Evolutionary conservation across 768 basidiomycete genomes (phyloP).

Genomic region (Mycena rosella): DNA sequence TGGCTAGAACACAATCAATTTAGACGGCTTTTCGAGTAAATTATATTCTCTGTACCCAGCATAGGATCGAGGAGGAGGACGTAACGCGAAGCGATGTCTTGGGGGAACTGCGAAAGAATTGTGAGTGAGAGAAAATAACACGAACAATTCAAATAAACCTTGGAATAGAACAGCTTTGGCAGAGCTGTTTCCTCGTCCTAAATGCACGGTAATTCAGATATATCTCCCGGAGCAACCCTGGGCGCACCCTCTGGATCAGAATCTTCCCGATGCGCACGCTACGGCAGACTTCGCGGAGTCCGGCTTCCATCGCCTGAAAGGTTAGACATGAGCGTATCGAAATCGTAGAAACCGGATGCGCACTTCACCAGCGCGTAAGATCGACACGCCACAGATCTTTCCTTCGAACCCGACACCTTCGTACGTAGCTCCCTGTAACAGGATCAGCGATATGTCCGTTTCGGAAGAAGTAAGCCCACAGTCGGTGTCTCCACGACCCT

Average conservation of each 20-base stretch:
- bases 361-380: slow-evolving; percentile 93
- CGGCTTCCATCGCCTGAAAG: slow-evolving; percentile 94
- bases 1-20: slow-evolving; percentile 62
- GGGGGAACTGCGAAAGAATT: slow-evolving; percentile 75
- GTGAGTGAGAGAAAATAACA: neutral
- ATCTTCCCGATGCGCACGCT: slow-evolving; percentile 97
- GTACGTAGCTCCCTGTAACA: slow-evolving; percentile 76
- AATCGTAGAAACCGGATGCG: slow-evolving; percentile 27
- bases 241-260: slow-evolving; percentile 88
- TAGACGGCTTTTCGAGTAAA: neutral
- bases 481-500: slow-evolving; percentile 88
- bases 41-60: slow-evolving; percentile 73
- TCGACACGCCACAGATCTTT: slow-evolving; percentile 96
- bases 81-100: slow-evolving; percentile 92
- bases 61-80: slow-evolving; percentile 97
- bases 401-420: slow-evolving; percentile 96
- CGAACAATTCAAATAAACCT: slow-evolving; percentile 56
- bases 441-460: neutral
- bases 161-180: slow-evolving; percentile 94
- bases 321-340: slow-evolving; percentile 42
- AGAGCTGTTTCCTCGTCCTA: slow-evolving; percentile 96
- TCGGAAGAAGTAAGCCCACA: slow-evolving; percentile 54
- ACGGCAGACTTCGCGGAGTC: slow-evolving; percentile 94
- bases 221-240: slow-evolving; percentile 14
- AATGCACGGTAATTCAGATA: neutral